Conservation (phyloP, 805 yeast species). For the Saccharomycopsis selenospora region DNA sequence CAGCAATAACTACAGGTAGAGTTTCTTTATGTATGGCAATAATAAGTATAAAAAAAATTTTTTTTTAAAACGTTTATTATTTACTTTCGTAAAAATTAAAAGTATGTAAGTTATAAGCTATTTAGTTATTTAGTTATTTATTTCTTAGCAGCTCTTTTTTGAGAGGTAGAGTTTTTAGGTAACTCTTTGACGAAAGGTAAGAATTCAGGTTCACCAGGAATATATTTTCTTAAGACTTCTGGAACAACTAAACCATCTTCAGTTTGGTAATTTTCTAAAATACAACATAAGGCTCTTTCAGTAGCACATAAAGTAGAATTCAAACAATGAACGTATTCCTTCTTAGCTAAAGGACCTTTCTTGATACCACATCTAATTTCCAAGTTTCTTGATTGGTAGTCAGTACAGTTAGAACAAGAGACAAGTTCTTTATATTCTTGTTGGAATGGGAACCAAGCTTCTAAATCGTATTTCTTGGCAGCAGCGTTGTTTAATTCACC, state of each 20-base stretch:
- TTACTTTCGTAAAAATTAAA: too few relatives aligned
- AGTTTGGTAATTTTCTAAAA: conserved; percentile 95
- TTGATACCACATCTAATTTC: conserved; percentile 99
- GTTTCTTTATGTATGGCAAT: too few relatives aligned
- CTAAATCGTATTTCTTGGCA: conserved; percentile 96
- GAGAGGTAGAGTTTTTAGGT: conserved; percentile 89
- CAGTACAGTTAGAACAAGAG: conserved; percentile 98
- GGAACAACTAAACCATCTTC: conserved; percentile 92
- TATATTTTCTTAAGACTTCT: conserved; percentile 89
- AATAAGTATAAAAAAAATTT: too few relatives aligned
- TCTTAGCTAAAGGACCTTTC: conserved; percentile 88
- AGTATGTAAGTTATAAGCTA: neutral
- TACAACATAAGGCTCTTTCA: conserved; percentile 96
- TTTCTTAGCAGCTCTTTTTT: conserved; percentile 38
- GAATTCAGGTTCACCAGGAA: conserved; percentile 98
- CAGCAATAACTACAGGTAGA: too few relatives aligned
- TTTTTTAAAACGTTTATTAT: too few relatives aligned
- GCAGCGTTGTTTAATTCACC: conserved; percentile 99
- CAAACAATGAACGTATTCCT: conserved; percentile 97
- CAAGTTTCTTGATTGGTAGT: conserved; percentile 96
- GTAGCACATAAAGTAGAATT: conserved; percentile 97
- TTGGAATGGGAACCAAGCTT: conserved; percentile 99
- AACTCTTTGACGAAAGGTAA: conserved; percentile 84
- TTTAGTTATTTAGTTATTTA: neutral
- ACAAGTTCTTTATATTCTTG: conserved; percentile 97